These are phyloP conservation scores for Neurospora sp. DNA, from an alignment of 495 filamentous ascomycete genomes.

Conservation along the genomic window DNA sequence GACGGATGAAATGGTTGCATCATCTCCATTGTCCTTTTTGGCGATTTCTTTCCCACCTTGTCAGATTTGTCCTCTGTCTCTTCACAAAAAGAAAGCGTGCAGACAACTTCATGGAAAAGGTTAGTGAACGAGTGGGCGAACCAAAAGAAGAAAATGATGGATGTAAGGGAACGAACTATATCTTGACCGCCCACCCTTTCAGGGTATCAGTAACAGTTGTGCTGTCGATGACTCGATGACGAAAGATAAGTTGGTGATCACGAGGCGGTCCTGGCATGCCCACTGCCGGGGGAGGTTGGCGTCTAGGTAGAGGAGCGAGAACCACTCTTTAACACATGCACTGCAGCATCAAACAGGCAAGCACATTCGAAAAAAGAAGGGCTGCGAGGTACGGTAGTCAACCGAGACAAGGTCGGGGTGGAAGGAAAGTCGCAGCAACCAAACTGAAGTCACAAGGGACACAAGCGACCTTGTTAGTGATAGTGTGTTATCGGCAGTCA, in stretches of 20 bases:
- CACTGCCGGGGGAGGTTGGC: background rate
- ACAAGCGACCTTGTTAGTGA: background rate
- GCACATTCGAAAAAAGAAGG: background rate
- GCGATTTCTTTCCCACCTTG: background rate
- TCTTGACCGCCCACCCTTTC: background rate
- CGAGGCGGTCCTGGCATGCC: constrained; percentile 8
- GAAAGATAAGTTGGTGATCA: constrained; percentile 21
- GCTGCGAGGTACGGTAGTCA: background rate
- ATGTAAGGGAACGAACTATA: background rate
- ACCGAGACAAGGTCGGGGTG: background rate
- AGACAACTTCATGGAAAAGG: background rate
- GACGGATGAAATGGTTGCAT: background rate
- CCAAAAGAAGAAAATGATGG: background rate
- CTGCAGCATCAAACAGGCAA: background rate
- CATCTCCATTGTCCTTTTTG: background rate
- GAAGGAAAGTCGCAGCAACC: background rate
- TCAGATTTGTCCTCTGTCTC: background rate
- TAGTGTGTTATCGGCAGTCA: background rate
- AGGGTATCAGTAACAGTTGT: background rate
- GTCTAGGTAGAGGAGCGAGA: background rate
- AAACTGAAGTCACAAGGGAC: background rate
- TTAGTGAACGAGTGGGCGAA: background rate
- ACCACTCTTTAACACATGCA: background rate
- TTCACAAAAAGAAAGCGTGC: background rate
- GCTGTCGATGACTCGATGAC: constrained; percentile 15